Conservation (phyloP, 768 basidiomycete genomes). For the Calocera viscosa region DNA sequence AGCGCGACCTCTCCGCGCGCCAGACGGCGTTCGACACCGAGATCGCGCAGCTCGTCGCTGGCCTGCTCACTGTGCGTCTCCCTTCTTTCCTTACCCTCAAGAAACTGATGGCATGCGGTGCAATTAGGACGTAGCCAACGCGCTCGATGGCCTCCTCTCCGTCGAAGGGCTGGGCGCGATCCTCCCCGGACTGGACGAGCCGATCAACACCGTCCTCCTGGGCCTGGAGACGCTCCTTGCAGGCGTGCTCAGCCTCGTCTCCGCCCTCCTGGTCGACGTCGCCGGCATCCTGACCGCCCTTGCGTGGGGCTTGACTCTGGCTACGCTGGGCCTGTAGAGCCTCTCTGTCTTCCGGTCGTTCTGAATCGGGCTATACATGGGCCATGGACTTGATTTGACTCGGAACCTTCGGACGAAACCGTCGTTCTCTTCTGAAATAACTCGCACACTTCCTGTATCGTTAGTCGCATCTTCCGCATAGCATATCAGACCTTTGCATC, state of each 20-base stretch:
- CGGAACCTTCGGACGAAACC: too few relatives aligned
- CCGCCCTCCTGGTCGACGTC: slow-evolving; percentile 17
- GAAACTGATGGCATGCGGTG: not conserved
- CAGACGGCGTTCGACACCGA: slow-evolving; percentile 14
- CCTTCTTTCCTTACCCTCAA: not conserved
- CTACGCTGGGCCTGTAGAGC: not conserved
- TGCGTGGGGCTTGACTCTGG: slow-evolving; percentile 1
- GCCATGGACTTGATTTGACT: too few relatives aligned
- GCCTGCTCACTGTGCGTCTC: slow-evolving; percentile 16
- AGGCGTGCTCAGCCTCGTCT: slow-evolving; percentile 25
- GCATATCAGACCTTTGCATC: too few relatives aligned
- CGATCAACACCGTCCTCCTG: slow-evolving; percentile 21
- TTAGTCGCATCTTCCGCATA: too few relatives aligned
- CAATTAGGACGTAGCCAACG: slow-evolving; percentile 18
- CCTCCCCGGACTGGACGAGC: slow-evolving; percentile 21
- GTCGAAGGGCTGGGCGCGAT: slow-evolving; percentile 22
- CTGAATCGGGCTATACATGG: not conserved
- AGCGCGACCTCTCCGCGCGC: not conserved
- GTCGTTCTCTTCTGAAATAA: too few relatives aligned
- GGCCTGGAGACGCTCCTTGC: slow-evolving; percentile 25
- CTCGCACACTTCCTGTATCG: too few relatives aligned
- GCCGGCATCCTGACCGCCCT: slow-evolving; percentile 13
- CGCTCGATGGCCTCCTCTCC: slow-evolving; percentile 20
- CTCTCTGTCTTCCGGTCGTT: not conserved
- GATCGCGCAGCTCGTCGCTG: slow-evolving; percentile 23